Evolutionary conservation across 2,329 filamentous ascomycete genomes (phyloP), one percentile per base, ranked within the genome.

Genomic region (Immersiporthe knoxdaviesiana): DNA sequence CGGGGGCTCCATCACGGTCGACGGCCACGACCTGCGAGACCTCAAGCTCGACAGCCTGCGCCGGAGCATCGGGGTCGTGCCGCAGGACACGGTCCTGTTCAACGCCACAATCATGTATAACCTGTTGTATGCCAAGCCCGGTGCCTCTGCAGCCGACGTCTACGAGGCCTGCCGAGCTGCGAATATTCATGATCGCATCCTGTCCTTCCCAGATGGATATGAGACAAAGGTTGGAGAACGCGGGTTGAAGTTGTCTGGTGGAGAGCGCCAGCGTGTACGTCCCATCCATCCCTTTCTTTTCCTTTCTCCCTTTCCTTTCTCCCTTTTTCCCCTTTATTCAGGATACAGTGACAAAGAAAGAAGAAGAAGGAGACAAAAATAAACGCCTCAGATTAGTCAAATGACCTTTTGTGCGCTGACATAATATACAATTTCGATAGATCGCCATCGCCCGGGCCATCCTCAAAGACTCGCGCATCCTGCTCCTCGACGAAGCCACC

Each of bases 51-150:
- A 97, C 80, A 96, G 92, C 30, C 83, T 97, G 67, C 88, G 94
- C 72, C 86, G 87, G 71, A 91, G 94, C 77, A 97, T 97, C 75
- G 94, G 94, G 35, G 94, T 97, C 58, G 94, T 97, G n/a, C 94
- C 94, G 1, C 94, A 97, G 79, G 94, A 97, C 76, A 97, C 94
- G 6, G 91, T 96, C 7, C 84, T 97, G 59, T 97, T 97, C 85
- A 97, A 97, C 78, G 94, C 97, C 78, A 91, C 92, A 0, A 83
- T 97, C 72, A 96, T 97, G 93, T 97, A 97, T 82, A 97, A 97
- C 77, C 84, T 97, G 71, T 91, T 90, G 78, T 97, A 97, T 77
- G 94, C 94, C 70, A 95, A 95, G 72, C 92, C 92, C 58, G 80
- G 86, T 37, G 93, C 91, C 14, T 92, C 91, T 0, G 90, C 97